phyloP scores from a whole-genome alignment of 1,284 basidiomycete genomes.

The Pyrrhoderma noxium region DNA sequence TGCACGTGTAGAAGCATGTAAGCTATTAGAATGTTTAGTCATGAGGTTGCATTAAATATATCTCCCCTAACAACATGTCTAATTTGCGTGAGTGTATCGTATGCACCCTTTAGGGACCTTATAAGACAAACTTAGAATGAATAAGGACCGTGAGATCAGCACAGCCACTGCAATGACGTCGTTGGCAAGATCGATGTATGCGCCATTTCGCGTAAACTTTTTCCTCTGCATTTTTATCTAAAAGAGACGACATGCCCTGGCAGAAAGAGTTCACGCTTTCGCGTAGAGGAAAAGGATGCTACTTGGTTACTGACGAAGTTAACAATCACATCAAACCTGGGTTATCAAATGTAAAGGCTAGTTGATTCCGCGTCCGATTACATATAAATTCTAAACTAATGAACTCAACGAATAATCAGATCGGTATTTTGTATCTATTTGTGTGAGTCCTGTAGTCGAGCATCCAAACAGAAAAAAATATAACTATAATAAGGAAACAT shows the following conservation, averaged over 20 bases:
- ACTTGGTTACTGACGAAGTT: conserved; percentile 83
- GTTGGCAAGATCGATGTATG: no score
- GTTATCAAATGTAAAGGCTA: conserved; percentile 60
- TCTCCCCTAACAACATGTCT: neutral
- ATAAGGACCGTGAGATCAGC: no score
- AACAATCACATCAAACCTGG: conserved; percentile 66
- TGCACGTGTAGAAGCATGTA: neutral
- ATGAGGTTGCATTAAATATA: neutral
- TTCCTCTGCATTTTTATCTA: neutral
- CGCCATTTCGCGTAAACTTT: no score
- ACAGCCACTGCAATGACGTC: no score
- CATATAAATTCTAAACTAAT: neutral
- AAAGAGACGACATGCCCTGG: conserved; percentile 70
- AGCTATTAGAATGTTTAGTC: conserved; percentile 10
- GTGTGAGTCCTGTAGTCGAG: conserved; percentile 20
- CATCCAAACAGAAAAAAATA: conserved; percentile 62
- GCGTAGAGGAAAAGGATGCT: conserved; percentile 62
- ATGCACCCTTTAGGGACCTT: no score
- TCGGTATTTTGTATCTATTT: conserved; percentile 26
- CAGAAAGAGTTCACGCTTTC: conserved; percentile 78
- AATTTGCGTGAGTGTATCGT: neutral
- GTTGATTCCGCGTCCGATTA: conserved; percentile 14
- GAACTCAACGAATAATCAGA: conserved; percentile 14
- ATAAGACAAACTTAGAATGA: no score
- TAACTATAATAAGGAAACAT: conserved; percentile 57